These are phyloP conservation scores for Cystobasidium tubakii DNA, from an alignment of 768 basidiomycete species.

Conservation along the genomic window DNA sequence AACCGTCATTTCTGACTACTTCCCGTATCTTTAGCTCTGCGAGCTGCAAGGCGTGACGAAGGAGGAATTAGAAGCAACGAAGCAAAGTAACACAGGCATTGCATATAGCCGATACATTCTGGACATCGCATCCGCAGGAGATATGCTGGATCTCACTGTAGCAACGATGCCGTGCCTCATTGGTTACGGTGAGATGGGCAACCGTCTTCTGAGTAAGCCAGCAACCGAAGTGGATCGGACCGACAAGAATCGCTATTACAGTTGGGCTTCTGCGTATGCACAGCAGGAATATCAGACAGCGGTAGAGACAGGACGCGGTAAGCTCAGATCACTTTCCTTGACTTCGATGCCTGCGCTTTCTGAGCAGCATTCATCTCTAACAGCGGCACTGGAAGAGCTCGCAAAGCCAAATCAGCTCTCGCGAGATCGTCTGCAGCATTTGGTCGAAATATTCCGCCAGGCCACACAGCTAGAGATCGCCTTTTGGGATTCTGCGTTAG, in stretches of 20 bases:
- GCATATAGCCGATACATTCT: conserved; percentile 60
- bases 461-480: conserved; percentile 71
- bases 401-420: conserved; percentile 53
- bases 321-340: background rate
- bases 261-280: conserved; percentile 60
- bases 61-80: conserved; percentile 49
- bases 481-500: conserved; percentile 76
- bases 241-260: conserved; percentile 66
- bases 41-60: background rate
- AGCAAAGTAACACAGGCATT: conserved; percentile 58
- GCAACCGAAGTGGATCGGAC: conserved; percentile 53
- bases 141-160: conserved; percentile 65
- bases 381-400: background rate
- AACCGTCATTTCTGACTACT: background rate
- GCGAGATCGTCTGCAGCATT: conserved; percentile 58
- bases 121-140: conserved; percentile 72
- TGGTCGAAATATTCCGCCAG: conserved; percentile 66
- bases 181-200: conserved; percentile 86
- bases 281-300: conserved; percentile 63
- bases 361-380: background rate
- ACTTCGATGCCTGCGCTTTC: background rate
- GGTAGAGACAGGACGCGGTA: conserved; percentile 52
- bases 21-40: background rate
- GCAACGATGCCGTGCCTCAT: conserved; percentile 77
- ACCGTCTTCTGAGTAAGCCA: conserved; percentile 66